Base-by-base conservation (phyloP, 805 yeast species). In the Saccharomycopsis javanensis region DNA sequence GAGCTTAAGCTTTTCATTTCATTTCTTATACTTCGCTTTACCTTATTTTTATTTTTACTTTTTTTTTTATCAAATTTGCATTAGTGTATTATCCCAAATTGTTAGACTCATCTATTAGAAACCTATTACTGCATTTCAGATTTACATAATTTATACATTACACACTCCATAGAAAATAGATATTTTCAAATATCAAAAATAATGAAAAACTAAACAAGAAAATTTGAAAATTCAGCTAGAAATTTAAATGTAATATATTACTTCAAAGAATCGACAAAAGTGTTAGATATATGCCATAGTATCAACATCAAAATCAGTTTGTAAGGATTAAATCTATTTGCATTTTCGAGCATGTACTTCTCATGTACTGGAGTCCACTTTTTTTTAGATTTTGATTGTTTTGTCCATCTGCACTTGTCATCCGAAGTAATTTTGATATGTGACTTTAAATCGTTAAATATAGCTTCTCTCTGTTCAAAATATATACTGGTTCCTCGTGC, bases 401-500 rank as follows among this genome's bases (percentile, higher is more conserved):
- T 64, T 1, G 64, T 64, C 69, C 79, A 62, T 68, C 74, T 65
- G 68, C 74, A 61, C 61, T 67, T 60, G 65, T 73, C 50, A 8
- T 20, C 48, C 4, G 48, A 18, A 7, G 48, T 42, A 10, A 42
- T 42, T 20, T 18, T 25, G 4, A 25, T 42, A 11, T 3, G 23
- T 10, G 48, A 42, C 56, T 63, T 63, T 61, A 64, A 62, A 16
- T 72, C 58, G 64, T 69, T 61, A 60, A 72, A 60, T 62, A 78
- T 63, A 23, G 71, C 68, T 3, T 71, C 68, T 55, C 86, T 71
- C 50, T 75, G 74, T 16, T 72, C 72, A 25, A 87, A 67, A 68
- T 88, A 91, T 30, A 75, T 68, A 0, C 88, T 78, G 58, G 84
- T 79, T 0, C 97, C 97, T 61, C 96, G 73, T 33, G 91, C 89